Base-by-base conservation (phyloP, 2,329 filamentous ascomycete genomes). In the Fusarium multiceps region DNA sequence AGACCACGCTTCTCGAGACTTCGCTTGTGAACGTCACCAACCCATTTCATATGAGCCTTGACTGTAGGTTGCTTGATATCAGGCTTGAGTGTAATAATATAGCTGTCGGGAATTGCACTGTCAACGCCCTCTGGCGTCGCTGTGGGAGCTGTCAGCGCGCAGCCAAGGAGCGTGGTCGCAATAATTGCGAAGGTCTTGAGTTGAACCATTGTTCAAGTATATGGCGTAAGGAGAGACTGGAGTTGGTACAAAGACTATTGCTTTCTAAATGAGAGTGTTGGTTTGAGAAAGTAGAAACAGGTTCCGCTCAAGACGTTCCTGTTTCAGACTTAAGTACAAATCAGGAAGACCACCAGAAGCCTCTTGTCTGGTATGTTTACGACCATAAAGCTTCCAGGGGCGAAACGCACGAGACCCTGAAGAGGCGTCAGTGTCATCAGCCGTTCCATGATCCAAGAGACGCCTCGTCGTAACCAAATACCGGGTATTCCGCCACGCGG, bases 31-130 rank as follows among this genome's bases (percentile, higher is more conserved):
- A 90, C 77, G 25, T 83, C 80, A n/a, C 81, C 82, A 68, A 89
- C 81, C 71, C 81, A 84, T 34, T 78, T 75, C 67, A 87, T 75
- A 75, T 89, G 85, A 40, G 79, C 78, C 48, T 81, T 76, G 68
- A 89, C 81, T 34, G 78, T 80, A 7, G 79, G 80, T 14, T 81
- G 75, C 54, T 78, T 78, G 69, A 82, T 80, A 51, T 82, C 83
- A 66, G 80, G 79, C 78, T 89, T 87, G 78, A 89, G 89, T 53
- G 90, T 87, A 34, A 90, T 84, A 70, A 90, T 89, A 79, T 88
- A 91, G 56, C 82, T 83, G 68, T 77, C 79, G 45, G 80, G 73
- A 46, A 82, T 73, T 45, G 79, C 55, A 20, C 51, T 70, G 21
- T 69, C 61, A 32, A 62, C 59, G 14, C 59, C 64, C 27, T 72